Evolutionary conservation across 2,329 filamentous ascomycete species (phyloP).

Genomic region (Epichloe typhina): DNA sequence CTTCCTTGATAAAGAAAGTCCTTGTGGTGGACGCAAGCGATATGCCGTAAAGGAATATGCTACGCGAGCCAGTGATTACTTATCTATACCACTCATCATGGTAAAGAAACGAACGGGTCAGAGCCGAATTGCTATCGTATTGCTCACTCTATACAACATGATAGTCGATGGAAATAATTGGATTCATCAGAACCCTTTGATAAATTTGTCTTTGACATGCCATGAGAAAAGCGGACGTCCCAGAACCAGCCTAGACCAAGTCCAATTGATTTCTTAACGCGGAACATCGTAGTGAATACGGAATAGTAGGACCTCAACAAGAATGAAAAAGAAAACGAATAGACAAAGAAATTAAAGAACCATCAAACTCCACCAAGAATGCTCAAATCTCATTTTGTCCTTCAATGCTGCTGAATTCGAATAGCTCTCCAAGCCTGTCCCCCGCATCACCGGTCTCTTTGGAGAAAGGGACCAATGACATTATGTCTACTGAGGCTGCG

Average conservation of each 20-base stretch:
- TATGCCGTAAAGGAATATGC: background rate
- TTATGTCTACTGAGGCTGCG: slow-evolving; percentile 31
- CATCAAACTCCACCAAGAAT: slow-evolving; percentile 13
- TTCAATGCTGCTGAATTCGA: slow-evolving; percentile 4
- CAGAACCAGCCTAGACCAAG: slow-evolving; percentile 5
- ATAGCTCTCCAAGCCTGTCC: background rate
- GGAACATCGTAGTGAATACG: background rate
- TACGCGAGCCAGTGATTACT: background rate
- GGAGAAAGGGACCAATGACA: background rate
- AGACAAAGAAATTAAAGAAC: background rate
- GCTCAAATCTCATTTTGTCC: slow-evolving; percentile 9
- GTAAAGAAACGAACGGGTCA: background rate
- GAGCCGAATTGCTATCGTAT: background rate
- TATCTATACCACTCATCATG: background rate
- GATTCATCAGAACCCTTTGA: background rate
- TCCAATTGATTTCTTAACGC: background rate
- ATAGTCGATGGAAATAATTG: background rate
- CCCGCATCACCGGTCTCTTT: background rate
- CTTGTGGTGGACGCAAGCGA: background rate
- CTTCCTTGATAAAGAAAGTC: background rate
- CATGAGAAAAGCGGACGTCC: slow-evolving; percentile 1
- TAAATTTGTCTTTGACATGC: slow-evolving; percentile 1
- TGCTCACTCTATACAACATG: background rate
- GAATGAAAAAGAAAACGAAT: background rate
- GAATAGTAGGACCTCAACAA: background rate